A percentile compares a stretch with the other conserved stretches of the same genome.
Conservation (phyloP, 169 alveolate genomes). For the Haemoproteus tartakovskyi region DNA sequence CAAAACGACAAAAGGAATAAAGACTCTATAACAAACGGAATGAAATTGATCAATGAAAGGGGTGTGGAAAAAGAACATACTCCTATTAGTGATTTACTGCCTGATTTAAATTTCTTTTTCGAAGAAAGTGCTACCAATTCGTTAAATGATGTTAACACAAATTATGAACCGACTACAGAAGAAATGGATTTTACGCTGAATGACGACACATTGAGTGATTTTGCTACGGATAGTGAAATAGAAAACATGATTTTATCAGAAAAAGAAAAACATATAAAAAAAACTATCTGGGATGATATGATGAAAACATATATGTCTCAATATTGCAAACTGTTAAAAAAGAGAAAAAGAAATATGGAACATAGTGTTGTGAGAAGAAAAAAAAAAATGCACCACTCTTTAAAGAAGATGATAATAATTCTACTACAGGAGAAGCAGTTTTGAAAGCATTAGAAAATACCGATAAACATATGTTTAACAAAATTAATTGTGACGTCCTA, state of each 20-base stretch:
- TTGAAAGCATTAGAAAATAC: conserved; percentile 45
- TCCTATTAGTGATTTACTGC: conserved; percentile 10
- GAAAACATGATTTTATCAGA: conserved; percentile 78
- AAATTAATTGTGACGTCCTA: conserved; percentile 49
- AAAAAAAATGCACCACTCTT: conserved; percentile 66
- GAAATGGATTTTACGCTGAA: background rate
- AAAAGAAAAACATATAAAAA: conserved; percentile 77
- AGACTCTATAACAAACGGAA: no score
- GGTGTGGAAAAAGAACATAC: no score
- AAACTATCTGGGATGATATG: conserved; percentile 85
- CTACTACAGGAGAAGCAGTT: conserved; percentile 52
- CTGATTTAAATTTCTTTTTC: conserved; percentile 45
- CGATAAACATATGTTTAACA: conserved; percentile 13
- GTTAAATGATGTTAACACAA: no score
- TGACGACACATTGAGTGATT: conserved; percentile 55
- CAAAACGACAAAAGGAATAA: no score
- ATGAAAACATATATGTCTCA: conserved; percentile 81
- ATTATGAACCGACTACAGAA: conserved; percentile 25
- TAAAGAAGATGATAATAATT: conserved; percentile 66
- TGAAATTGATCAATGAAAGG: no score
- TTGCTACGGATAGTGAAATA: conserved; percentile 71
- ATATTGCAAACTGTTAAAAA: conserved; percentile 75
- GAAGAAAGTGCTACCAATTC: conserved; percentile 21
- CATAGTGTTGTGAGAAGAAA: conserved; percentile 61
- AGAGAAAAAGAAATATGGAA: conserved; percentile 64